Evolutionary conservation across 805 yeast genomes (phyloP), one percentile per base, ranked within the genome.

Genomic region (Grigorovia transvaalensis): DNA sequence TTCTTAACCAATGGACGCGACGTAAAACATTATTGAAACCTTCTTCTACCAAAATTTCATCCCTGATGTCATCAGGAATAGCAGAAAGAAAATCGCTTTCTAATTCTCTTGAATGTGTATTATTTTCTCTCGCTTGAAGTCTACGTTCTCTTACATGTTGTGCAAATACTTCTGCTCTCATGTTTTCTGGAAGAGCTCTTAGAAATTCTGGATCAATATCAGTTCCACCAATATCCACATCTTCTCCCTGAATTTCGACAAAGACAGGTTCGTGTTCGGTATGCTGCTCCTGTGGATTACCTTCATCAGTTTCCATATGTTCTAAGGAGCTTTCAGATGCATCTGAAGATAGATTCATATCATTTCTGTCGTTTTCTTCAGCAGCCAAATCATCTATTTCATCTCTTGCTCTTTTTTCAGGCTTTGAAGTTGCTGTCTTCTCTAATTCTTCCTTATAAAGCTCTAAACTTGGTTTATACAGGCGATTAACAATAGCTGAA

Each of bases 131-230:
- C 1, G 77, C 86, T 70, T 72, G 79, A 45, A 74, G 84, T 54
- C 93, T 74, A 53, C 90, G 73, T 57, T 87, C 93, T 44, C 89
- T 72, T 7, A 88, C 72, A 61, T 89, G 96, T 56, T 88, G 91
- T 0, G 90, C 80, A 62, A 87, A 82, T 0, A 89, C 97, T 61
- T 90, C 96, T 56, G 88, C 95, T 48, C 96, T 74, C 86, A 90
- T 85, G 50, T 87, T 93, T 45, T 88, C 96, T 0, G 97, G 97
- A 41, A 90, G 74, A 0, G 96, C 96, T 59, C 84, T 85, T 54
- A 90, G 73, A 64, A 88, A 90, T 57, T 86, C 91, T 0, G 96
- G 95, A 68, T 90, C 97, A 53, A 90, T 88, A 51, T 87, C 96
- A 2, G 96, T 82, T 0, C 93, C 95, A 44, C 90, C 78, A 41